Evolutionary conservation across 2,329 filamentous ascomycete genomes (phyloP).

Genomic region (Neofusicoccum sp.): DNA sequence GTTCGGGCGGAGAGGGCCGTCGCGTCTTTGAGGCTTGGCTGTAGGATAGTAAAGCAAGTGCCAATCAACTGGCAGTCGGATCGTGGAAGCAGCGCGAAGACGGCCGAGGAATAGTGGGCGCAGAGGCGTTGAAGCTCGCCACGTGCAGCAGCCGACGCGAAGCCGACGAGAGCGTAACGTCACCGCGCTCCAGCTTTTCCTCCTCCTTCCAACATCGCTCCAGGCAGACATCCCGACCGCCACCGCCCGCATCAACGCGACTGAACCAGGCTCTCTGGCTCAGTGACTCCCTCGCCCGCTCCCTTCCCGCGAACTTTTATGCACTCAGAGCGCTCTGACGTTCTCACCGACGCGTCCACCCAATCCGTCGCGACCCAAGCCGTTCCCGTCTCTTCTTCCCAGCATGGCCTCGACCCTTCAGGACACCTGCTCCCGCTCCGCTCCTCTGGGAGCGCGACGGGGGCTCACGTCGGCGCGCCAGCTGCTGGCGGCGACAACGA

Average conservation of each 20-base stretch:
- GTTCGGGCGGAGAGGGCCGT: too few relatives aligned
- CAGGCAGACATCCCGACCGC: slow-evolving; percentile 3
- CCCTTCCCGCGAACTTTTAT: slow-evolving; percentile 53
- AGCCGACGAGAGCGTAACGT: background rate
- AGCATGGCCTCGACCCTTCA: slow-evolving; percentile 58
- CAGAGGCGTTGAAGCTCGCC: background rate
- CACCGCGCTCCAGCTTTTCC: background rate
- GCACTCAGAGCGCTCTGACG: slow-evolving; percentile 59
- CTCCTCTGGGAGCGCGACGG: slow-evolving; percentile 27
- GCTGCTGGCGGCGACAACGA: slow-evolving; percentile 19
- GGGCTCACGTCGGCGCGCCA: slow-evolving; percentile 18
- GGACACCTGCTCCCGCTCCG: slow-evolving; percentile 46
- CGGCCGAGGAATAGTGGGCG: background rate
- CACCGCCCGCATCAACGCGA: slow-evolving; percentile 3
- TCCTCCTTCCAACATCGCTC: background rate
- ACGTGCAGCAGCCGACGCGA: background rate
- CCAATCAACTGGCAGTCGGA: background rate
- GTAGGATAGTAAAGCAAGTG: too few relatives aligned
- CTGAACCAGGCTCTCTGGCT: slow-evolving; percentile 19
- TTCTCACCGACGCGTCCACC: slow-evolving; percentile 46
- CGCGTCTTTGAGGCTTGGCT: too few relatives aligned
- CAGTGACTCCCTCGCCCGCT: slow-evolving; percentile 16
- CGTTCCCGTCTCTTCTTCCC: slow-evolving; percentile 42
- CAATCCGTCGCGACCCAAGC: slow-evolving; percentile 39
- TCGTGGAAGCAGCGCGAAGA: background rate